phyloP scores from a whole-genome alignment of 805 yeast genomes.

The Saccharomycopsis sp. region DNA sequence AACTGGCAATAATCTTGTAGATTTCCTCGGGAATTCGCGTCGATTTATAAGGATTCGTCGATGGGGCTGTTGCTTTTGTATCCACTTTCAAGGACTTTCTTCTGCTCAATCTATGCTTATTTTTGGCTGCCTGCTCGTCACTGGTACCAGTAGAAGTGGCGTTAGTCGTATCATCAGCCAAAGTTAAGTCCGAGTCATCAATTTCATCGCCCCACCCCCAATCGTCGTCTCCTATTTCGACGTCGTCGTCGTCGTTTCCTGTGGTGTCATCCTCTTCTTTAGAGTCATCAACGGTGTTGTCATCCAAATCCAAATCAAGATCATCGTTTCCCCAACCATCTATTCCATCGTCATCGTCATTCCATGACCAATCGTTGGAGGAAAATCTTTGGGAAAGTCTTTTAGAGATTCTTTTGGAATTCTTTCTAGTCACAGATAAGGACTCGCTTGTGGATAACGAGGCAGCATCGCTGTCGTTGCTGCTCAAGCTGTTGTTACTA shows the following conservation, averaged over 20 bases:
- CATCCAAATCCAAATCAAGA: slow-evolving; percentile 7
- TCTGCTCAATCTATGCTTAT: background rate
- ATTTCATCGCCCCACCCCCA: slow-evolving; percentile 10
- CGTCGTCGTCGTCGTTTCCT: background rate
- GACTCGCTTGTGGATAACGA: slow-evolving; percentile 4
- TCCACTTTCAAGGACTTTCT: slow-evolving; percentile 1
- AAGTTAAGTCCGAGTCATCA: background rate
- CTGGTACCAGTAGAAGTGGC: background rate
- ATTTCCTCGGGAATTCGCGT: slow-evolving; percentile 17
- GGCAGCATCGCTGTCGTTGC: slow-evolving; percentile 2
- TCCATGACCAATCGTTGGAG: slow-evolving; percentile 9
- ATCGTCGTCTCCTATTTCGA: slow-evolving; percentile 3
- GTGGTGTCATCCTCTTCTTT: background rate
- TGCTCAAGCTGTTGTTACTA: slow-evolving; percentile 1
- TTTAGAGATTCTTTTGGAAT: slow-evolving; percentile 16
- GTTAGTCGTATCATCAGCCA: background rate
- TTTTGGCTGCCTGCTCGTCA: background rate
- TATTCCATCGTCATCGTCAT: slow-evolving; percentile 10
- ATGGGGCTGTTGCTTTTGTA: background rate
- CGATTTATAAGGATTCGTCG: slow-evolving; percentile 5
- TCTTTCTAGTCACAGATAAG: slow-evolving; percentile 5
- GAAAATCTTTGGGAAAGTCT: slow-evolving; percentile 20
- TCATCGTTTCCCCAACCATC: slow-evolving; percentile 18
- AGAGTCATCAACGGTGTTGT: background rate
- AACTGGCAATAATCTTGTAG: slow-evolving; percentile 5